Base-by-base conservation (phyloP, 257 asterid genomes). In the Nicotiana paniculata region DNA sequence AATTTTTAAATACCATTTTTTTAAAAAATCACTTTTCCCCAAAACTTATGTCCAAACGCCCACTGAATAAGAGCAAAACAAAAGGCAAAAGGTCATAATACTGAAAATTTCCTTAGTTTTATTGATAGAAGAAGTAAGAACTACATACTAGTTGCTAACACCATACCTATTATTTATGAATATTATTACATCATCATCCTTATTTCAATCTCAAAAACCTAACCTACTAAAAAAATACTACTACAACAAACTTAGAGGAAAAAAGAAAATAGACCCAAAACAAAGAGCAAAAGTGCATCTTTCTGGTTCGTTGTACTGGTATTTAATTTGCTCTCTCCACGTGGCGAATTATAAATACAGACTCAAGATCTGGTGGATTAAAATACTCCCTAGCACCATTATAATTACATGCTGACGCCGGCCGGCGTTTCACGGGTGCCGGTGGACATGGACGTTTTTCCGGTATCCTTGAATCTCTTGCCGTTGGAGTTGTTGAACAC, bases 371-470 rank as follows among this genome's bases (percentile, higher is more conserved):
- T 16, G 97, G 97, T 24, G 97, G 94, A 84, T 82, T 89, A 54
- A 94, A 93, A 86, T 86, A 94, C 88, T 93, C 98, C 5, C 88
- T 83, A 3, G 9, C 93, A 58, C 94, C 91, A 46, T 85, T 86
- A 37, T 86, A 91, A 70, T 88, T 93, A 83, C 92, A 91, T 0
- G 86, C 86, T 1, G 95, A 78, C 5, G 83, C 62, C 0, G 97
- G 92, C 78, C 97, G 91, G 82, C 90, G 92, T 87, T 94, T 94
- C 89, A 89, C 86, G 21, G 98, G 98, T 35, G 98, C 90, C 37
- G 94, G 93, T n/a, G 98, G 98, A 82, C 98, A 94, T 1, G 93
- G 68, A 39, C 89, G 51, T 65, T 80, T 89, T 77, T 90, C 94
- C 76, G 97, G 95, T 87, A 94, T 93, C 66, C 84, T 90, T 4